Evolutionary conservation across 768 basidiomycete genomes (phyloP).

Genomic region (Pleurotus platypus): DNA sequence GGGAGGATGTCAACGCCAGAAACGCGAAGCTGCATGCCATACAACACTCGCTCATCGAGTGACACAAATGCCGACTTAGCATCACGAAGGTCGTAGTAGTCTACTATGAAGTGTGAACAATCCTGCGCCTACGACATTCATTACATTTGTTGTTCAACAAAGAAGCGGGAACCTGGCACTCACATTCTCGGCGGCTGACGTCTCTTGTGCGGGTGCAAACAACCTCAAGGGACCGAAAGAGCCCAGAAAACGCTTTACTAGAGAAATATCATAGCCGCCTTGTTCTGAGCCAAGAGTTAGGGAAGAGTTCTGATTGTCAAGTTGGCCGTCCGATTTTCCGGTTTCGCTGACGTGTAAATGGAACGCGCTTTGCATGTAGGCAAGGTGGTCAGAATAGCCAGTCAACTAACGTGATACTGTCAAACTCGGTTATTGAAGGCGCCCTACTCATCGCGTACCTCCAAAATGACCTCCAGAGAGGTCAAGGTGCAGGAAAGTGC

Average conservation of each 20-base stretch:
- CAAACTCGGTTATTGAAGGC: slow-evolving; percentile 4
- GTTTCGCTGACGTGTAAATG: slow-evolving; percentile 38
- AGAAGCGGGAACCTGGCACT: not conserved
- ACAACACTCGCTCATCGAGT: slow-evolving; percentile 45
- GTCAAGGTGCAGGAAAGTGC: slow-evolving; percentile 41
- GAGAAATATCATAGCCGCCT: slow-evolving; percentile 18
- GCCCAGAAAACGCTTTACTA: slow-evolving; percentile 28
- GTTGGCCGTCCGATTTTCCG: slow-evolving; percentile 13
- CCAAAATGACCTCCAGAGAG: slow-evolving; percentile 38
- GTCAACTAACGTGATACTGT: slow-evolving; percentile 36
- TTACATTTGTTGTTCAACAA: too few species aligned
- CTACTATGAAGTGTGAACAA: slow-evolving; percentile 27
- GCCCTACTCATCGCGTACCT: slow-evolving; percentile 28
- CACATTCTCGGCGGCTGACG: slow-evolving; percentile 15
- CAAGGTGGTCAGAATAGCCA: slow-evolving; percentile 49
- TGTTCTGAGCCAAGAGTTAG: not conserved
- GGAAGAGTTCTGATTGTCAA: slow-evolving; percentile 3
- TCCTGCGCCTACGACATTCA: not conserved
- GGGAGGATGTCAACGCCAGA: not conserved
- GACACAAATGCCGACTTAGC: slow-evolving; percentile 47
- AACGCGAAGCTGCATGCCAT: slow-evolving; percentile 45
- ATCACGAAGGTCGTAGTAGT: slow-evolving; percentile 66
- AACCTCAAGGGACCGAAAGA: slow-evolving; percentile 25
- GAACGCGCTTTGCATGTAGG: slow-evolving; percentile 51
- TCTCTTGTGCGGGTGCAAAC: slow-evolving; percentile 17